A percentile compares a stretch with the other conserved stretches of the same genome.
Conservation (phyloP, 164 flowering plant species). For the Houttuynia cordata region DNA sequence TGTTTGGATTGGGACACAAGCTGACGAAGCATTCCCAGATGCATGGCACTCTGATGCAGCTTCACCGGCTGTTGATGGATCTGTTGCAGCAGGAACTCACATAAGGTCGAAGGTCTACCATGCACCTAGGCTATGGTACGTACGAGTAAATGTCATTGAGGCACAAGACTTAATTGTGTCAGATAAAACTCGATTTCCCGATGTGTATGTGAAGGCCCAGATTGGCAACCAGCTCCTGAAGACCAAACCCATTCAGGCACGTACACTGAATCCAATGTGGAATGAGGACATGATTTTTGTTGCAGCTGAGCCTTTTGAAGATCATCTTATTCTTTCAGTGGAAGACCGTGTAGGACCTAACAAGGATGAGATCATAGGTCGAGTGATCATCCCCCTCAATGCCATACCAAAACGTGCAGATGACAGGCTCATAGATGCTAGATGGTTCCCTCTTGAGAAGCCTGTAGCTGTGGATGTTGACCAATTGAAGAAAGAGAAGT, state of each 20-base stretch:
- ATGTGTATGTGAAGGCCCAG: constrained; percentile 65
- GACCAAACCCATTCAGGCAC: constrained; percentile 59
- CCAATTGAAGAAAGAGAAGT: constrained; percentile 70
- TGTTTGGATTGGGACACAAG: constrained; percentile 94
- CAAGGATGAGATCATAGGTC: constrained; percentile 82
- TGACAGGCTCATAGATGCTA: constrained; percentile 57
- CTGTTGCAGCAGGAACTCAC: constrained; percentile 30
- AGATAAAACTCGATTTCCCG: constrained; percentile 67
- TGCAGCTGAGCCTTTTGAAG: constrained; percentile 94
- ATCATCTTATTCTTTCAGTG: constrained; percentile 59
- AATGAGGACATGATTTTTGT: constrained; percentile 82
- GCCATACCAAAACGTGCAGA: constrained; percentile 75
- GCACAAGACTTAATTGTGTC: constrained; percentile 74
- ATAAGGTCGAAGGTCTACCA: constrained; percentile 88
- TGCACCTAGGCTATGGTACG: constrained; percentile 84
- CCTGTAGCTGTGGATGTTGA: constrained; percentile 61
- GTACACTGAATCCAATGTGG: constrained; percentile 57
- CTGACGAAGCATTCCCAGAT: constrained; percentile 86
- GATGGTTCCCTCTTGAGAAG: constrained; percentile 81
- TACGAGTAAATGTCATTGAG: constrained; percentile 78
- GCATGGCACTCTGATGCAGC: constrained; percentile 96
- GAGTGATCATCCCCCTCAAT: constrained; percentile 51
- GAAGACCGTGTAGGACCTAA: constrained; percentile 81
- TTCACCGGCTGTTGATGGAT: constrained; percentile 35
- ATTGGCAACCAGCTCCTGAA: constrained; percentile 68